A percentile compares a stretch with the other conserved stretches of the same genome.
These are phyloP conservation scores for Moricandia moricandioides DNA, from an alignment of 345 rosid genomes.

Conservation along the genomic window DNA sequence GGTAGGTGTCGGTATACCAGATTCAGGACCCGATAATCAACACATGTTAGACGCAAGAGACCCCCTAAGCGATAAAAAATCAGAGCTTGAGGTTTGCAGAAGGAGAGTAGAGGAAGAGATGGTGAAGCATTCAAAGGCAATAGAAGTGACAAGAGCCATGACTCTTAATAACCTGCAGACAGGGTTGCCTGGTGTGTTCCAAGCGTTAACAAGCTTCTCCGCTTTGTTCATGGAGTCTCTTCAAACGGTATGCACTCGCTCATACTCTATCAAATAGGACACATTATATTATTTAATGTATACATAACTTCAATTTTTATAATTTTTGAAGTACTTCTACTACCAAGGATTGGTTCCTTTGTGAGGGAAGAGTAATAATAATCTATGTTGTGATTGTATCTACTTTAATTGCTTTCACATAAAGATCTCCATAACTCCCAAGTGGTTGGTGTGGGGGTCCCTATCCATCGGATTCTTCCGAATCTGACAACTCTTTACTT, in stretches of 20 bases:
- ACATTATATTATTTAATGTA: neutral
- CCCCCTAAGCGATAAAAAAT: slow-evolving; percentile 78
- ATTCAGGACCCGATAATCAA: slow-evolving; percentile 55
- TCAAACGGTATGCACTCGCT: slow-evolving; percentile 58
- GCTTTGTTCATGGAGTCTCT: slow-evolving; percentile 68
- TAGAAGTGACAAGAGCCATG: slow-evolving; percentile 90
- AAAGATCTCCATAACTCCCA: neutral
- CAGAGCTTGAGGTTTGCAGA: slow-evolving; percentile 70
- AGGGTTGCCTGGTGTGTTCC: slow-evolving; percentile 94
- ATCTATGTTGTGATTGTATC: neutral
- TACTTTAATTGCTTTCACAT: neutral
- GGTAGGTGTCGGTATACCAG: slow-evolving; percentile 83
- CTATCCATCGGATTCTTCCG: slow-evolving; percentile 20
- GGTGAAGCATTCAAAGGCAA: slow-evolving; percentile 80
- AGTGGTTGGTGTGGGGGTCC: slow-evolving; percentile 15
- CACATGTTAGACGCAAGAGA: slow-evolving; percentile 77
- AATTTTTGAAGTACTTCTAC: neutral
- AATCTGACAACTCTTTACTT: slow-evolving; percentile 19
- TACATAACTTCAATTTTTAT: neutral
- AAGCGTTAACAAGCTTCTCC: slow-evolving; percentile 84
- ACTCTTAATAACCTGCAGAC: slow-evolving; percentile 86
- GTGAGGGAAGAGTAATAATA: neutral
- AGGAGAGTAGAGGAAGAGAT: slow-evolving; percentile 89
- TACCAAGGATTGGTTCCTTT: neutral
- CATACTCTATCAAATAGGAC: slow-evolving; percentile 69